Evolutionary conservation across 352 stramenopile genomes (phyloP).

Genomic region (Phytophthora brassicae): DNA sequence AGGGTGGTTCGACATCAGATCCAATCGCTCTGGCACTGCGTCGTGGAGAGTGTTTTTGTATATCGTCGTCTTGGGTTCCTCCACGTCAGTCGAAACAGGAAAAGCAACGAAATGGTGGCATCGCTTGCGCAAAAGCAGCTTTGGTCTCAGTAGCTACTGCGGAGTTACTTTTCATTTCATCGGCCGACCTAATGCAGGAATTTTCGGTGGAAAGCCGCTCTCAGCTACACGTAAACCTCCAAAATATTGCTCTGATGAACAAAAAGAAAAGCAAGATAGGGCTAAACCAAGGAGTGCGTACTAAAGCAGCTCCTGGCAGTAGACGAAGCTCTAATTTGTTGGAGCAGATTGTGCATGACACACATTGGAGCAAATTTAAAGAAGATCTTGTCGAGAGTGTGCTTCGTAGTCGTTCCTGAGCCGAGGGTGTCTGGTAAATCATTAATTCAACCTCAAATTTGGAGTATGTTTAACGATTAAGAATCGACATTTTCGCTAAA

Average conservation of each 20-base stretch:
- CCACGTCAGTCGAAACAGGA: constrained; percentile 31
- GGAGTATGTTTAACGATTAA: too few relatives aligned
- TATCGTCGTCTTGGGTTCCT: constrained; percentile 58
- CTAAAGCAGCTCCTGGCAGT: background rate
- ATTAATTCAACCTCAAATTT: too few relatives aligned
- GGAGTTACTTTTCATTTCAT: constrained; percentile 58
- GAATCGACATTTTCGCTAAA: too few relatives aligned
- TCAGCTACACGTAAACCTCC: constrained; percentile 43
- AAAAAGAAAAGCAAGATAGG: constrained; percentile 6
- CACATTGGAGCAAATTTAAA: constrained; percentile 37
- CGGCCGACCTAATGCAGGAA: constrained; percentile 33
- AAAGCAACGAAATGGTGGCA: constrained; percentile 11
- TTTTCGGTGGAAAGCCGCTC: constrained; percentile 41
- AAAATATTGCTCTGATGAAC: constrained; percentile 15
- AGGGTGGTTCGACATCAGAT: background rate
- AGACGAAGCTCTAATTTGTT: constrained; percentile 28
- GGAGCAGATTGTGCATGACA: constrained; percentile 26
- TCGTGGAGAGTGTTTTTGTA: constrained; percentile 52
- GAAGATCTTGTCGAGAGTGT: constrained; percentile 35
- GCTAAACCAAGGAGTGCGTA: background rate
- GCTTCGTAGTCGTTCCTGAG: constrained; percentile 18
- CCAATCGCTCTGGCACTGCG: constrained; percentile 29
- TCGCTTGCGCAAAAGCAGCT: constrained; percentile 49
- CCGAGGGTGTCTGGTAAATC: too few relatives aligned
- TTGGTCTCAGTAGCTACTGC: constrained; percentile 42